Evolutionary conservation across 2,329 filamentous ascomycete species (phyloP).

Genomic region (Endothia cerciana): DNA sequence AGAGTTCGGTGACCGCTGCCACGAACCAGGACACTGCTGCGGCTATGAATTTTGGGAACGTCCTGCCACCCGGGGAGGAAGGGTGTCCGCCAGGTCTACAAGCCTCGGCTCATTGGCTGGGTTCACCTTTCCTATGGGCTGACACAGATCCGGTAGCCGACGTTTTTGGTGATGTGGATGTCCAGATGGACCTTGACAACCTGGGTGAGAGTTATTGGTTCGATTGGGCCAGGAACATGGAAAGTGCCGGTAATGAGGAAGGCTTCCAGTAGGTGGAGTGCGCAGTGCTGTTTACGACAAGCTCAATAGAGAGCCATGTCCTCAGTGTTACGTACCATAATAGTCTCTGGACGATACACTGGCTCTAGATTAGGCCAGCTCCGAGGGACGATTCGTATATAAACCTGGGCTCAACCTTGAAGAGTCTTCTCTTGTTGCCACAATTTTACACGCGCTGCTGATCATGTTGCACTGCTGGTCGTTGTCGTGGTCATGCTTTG

Average conservation of each 20-base stretch:
- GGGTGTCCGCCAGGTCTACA: not conserved
- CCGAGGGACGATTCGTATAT: too few species aligned
- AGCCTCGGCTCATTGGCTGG: constrained; percentile 14
- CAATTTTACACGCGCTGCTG: not conserved
- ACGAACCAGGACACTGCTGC: not conserved
- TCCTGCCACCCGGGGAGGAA: not conserved
- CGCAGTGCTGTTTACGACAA: not conserved
- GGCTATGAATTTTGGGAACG: not conserved
- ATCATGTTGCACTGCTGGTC: not conserved
- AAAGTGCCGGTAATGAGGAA: not conserved
- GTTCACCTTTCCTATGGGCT: constrained; percentile 41
- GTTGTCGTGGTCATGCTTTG: not conserved
- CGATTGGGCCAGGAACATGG: constrained; percentile 11
- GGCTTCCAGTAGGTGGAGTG: not conserved
- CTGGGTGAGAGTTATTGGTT: constrained; percentile 12
- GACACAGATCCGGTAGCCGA: constrained; percentile 36
- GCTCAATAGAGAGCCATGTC: too few species aligned
- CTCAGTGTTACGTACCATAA: too few species aligned
- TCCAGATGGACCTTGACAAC: constrained; percentile 34
- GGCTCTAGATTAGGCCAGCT: too few species aligned
- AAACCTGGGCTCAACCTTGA: not conserved
- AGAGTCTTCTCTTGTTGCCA: not conserved
- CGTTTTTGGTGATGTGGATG: constrained; percentile 34
- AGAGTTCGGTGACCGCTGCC: not conserved
- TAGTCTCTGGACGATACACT: too few species aligned